These are phyloP conservation scores for Penicilliopsis zonata DNA, from an alignment of 495 filamentous ascomycete genomes.

Conservation along the genomic window DNA sequence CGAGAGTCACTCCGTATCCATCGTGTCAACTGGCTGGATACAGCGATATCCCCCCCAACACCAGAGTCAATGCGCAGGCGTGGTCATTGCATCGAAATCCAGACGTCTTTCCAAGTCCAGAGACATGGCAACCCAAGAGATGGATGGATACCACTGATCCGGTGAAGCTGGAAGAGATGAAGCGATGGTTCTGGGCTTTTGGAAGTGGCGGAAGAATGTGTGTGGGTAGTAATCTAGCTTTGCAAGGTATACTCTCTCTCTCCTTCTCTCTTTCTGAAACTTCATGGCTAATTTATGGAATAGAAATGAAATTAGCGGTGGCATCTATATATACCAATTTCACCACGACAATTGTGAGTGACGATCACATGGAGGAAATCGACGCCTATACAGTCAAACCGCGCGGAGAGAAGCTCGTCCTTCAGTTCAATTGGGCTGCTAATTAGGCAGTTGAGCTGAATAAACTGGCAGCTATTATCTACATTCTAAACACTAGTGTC, in stretches of 20 bases:
- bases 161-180: conserved; percentile 38
- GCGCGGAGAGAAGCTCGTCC: conserved; percentile 27
- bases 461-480: too few relatives aligned
- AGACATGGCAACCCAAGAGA: conserved; percentile 48
- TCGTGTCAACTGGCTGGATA: conserved; percentile 41
- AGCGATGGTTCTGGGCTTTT: conserved; percentile 76
- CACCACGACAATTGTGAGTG: conserved; percentile 42
- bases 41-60: conserved; percentile 45
- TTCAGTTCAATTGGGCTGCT: conserved; percentile 22
- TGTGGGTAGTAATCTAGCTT: conserved; percentile 67
- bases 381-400: conserved; percentile 59
- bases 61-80: conserved; percentile 57
- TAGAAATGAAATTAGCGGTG: conserved; percentile 36
- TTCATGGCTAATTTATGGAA: conserved; percentile 3
- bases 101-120: conserved; percentile 45
- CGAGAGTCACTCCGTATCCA: conserved; percentile 53
- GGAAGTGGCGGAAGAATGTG: conserved; percentile 78
- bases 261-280: background rate
- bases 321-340: conserved; percentile 59
- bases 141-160: conserved; percentile 37
- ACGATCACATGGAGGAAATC: conserved; percentile 46
- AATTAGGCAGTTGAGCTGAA: too few relatives aligned
- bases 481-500: too few relatives aligned
- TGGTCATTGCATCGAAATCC: conserved; percentile 61
- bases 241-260: conserved; percentile 45